Evolutionary conservation across 768 basidiomycete genomes (phyloP).

Genomic region (Polyporus arcularius): DNA sequence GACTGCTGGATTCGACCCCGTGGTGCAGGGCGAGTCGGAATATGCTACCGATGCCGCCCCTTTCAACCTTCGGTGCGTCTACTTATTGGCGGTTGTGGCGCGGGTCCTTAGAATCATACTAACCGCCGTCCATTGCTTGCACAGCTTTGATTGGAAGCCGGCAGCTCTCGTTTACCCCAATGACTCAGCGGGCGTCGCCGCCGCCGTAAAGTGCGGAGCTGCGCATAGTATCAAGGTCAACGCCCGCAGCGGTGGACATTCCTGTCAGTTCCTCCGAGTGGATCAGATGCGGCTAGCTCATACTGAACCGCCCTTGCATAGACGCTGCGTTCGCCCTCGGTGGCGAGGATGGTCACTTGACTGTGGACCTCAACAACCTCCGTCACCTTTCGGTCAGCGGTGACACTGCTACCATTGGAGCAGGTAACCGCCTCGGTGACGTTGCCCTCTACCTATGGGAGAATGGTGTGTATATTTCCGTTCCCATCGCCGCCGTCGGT

Average conservation of each 20-base stretch:
- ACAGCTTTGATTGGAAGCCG: neutral
- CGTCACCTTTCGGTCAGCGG: slow-evolving; percentile 2
- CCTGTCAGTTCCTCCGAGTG: neutral
- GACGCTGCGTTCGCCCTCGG: slow-evolving; percentile 4
- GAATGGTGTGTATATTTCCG: neutral
- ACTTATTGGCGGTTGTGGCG: neutral
- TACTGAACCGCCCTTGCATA: neutral
- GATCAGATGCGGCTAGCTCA: neutral
- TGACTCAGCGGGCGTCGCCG: neutral
- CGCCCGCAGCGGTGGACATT: neutral
- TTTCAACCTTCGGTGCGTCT: neutral
- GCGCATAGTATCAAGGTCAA: neutral
- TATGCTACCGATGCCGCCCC: neutral
- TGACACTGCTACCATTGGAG: slow-evolving; percentile 2
- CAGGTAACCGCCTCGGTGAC: slow-evolving; percentile 3
- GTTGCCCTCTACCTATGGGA: slow-evolving; percentile 6
- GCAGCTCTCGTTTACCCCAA: neutral
- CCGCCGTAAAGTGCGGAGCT: neutral
- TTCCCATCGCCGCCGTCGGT: neutral
- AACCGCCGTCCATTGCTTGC: neutral
- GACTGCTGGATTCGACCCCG: neutral
- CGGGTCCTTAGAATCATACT: neutral
- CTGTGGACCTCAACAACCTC: slow-evolving; percentile 2
- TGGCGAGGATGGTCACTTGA: slow-evolving; percentile 5
- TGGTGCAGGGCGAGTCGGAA: neutral